Conservation (phyloP, 345 rosid species). For the Toxicodendron radicans region DNA sequence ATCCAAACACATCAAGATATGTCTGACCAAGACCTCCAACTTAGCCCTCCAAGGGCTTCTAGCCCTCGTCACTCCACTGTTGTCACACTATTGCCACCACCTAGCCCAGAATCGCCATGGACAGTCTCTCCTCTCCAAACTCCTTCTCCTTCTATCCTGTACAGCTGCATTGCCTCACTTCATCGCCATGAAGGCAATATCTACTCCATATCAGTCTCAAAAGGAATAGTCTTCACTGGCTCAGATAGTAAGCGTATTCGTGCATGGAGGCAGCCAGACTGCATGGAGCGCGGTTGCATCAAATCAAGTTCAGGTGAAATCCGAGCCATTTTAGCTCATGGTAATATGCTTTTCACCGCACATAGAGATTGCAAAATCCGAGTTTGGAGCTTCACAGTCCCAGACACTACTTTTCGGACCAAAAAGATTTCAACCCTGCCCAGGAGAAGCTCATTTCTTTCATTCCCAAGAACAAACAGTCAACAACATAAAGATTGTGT, state of each 20-base stretch:
- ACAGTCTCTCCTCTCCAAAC: constrained; percentile 45
- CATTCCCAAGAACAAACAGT: constrained; percentile 24
- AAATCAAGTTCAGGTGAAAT: constrained; percentile 40
- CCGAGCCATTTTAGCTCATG: constrained; percentile 37
- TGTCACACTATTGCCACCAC: constrained; percentile 25
- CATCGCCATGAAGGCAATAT: constrained; percentile 48
- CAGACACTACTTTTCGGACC: constrained; percentile 29
- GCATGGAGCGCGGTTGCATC: constrained; percentile 38
- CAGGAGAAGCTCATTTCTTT: constrained; percentile 28
- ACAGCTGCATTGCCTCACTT: constrained; percentile 52
- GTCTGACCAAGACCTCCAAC: constrained; percentile 32
- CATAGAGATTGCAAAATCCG: constrained; percentile 45
- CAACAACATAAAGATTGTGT: constrained; percentile 41
- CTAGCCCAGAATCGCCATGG: constrained; percentile 50
- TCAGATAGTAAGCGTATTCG: constrained; percentile 45
- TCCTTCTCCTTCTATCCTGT: constrained; percentile 46
- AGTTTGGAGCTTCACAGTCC: constrained; percentile 39
- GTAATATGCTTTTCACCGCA: constrained; percentile 49
- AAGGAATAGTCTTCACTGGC: constrained; percentile 50
- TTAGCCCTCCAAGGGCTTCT: constrained; percentile 40
- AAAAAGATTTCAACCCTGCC: constrained; percentile 44
- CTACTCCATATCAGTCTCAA: constrained; percentile 43
- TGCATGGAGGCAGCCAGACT: constrained; percentile 50
- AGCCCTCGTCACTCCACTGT: constrained; percentile 10
- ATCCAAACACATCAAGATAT: constrained; percentile 23